phyloP scores from a whole-genome alignment of 2,329 filamentous ascomycete species.

The Fulvia fulva region DNA sequence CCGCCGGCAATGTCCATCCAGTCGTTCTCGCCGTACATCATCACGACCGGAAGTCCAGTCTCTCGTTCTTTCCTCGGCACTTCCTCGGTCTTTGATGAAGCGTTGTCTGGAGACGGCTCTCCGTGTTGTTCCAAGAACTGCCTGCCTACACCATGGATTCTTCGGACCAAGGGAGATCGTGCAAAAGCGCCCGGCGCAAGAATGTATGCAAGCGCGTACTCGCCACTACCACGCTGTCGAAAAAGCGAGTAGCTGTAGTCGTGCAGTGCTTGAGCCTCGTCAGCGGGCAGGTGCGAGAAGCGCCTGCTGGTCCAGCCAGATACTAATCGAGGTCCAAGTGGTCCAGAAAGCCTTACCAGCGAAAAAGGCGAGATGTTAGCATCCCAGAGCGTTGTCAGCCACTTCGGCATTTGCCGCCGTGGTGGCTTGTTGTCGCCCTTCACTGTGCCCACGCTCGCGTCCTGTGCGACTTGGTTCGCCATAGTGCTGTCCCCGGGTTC shows the following conservation, averaged over 20 bases:
- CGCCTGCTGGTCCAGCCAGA: slow-evolving; percentile 92
- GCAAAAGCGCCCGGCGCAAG: slow-evolving; percentile 92
- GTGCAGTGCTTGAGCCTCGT: slow-evolving; percentile 80
- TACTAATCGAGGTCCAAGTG: slow-evolving; percentile 83
- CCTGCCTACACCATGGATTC: slow-evolving; percentile 83
- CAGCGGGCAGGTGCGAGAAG: slow-evolving; percentile 79
- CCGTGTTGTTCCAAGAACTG: slow-evolving; percentile 48
- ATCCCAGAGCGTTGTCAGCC: slow-evolving; percentile 93
- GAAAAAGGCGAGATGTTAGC: slow-evolving; percentile 95
- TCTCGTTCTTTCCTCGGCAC: slow-evolving; percentile 56
- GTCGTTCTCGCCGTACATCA: slow-evolving; percentile 97
- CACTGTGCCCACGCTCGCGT: slow-evolving; percentile 31
- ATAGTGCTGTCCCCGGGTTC: slow-evolving; percentile 70
- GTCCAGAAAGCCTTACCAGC: slow-evolving; percentile 80
- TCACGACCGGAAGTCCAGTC: slow-evolving; percentile 66
- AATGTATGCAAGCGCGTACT: slow-evolving; percentile 89
- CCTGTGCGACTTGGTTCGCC: slow-evolving; percentile 71
- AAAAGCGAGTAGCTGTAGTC: slow-evolving; percentile 94
- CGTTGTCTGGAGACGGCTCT: slow-evolving; percentile 25
- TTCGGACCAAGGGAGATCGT: slow-evolving; percentile 77
- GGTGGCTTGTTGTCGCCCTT: slow-evolving; percentile 44
- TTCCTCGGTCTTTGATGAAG: slow-evolving; percentile 54
- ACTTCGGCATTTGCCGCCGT: slow-evolving; percentile 66
- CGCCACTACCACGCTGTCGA: slow-evolving; percentile 83
- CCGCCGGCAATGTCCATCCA: slow-evolving; percentile 98